These are phyloP conservation scores for Quercus aquifolioides DNA, from an alignment of 306 rosid species.

Conservation along the genomic window DNA sequence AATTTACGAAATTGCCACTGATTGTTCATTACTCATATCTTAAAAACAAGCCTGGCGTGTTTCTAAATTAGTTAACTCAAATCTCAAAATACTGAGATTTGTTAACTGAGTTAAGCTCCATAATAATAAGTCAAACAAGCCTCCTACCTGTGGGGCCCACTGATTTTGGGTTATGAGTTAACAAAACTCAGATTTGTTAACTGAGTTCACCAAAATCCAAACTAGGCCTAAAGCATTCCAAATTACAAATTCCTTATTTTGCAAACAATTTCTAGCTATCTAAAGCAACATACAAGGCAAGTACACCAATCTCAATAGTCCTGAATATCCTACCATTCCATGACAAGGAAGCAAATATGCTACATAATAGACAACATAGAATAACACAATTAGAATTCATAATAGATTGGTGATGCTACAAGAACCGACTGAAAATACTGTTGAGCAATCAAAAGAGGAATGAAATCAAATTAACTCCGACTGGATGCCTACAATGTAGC, in stretches of 20 bases:
- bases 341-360: constrained; percentile 31
- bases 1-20: no score
- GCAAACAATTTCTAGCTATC: not conserved
- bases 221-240: not conserved
- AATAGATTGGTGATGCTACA: constrained; percentile 28
- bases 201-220: not conserved
- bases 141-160: no score
- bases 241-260: not conserved
- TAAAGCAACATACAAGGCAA: not conserved
- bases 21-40: no score
- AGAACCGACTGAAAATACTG: constrained; percentile 26
- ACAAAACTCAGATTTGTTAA: no score
- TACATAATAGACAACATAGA: constrained; percentile 28
- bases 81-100: no score
- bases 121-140: no score
- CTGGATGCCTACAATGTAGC: constrained; percentile 24
- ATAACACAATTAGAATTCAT: constrained; percentile 13
- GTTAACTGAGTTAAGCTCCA: no score
- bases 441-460: constrained; percentile 22
- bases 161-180: no score
- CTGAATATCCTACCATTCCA: not conserved
- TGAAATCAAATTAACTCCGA: constrained; percentile 34
- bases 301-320: constrained; percentile 7
- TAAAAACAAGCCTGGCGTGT: no score
- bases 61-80: no score